phyloP scores from a whole-genome alignment of 257 asterid species.

The Nemophila menziesii region DNA sequence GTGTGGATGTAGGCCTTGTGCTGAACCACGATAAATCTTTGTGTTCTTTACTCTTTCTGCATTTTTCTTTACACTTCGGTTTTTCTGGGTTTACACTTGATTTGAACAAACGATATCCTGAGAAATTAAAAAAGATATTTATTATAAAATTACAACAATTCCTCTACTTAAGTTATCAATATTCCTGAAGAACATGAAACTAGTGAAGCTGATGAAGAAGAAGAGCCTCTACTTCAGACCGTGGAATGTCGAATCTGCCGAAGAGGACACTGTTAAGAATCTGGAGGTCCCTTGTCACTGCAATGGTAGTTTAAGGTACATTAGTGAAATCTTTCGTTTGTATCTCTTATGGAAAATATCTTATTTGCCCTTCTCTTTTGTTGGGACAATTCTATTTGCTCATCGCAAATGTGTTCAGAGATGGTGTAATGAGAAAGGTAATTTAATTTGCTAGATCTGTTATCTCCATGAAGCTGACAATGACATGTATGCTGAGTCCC shows the following conservation, averaged over 20 bases:
- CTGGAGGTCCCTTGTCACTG: constrained; percentile 39
- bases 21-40: no score
- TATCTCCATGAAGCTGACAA: constrained; percentile 44
- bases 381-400: constrained; percentile 19
- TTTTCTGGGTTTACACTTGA: no score
- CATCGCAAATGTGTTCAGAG: constrained; percentile 93
- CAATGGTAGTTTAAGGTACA: constrained; percentile 41
- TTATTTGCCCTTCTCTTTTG: not conserved
- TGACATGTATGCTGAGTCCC: constrained; percentile 27
- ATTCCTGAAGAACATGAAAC: constrained; percentile 10
- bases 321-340: no score
- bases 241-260: constrained; percentile 49
- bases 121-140: no score
- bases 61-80: no score
- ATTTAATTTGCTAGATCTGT: constrained; percentile 87
- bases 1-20: no score
- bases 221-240: constrained; percentile 27
- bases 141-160: no score
- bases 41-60: no score
- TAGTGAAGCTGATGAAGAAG: constrained; percentile 27
- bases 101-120: no score
- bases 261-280: constrained; percentile 30
- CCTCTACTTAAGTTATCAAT: constrained; percentile 17
- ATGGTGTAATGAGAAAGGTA: constrained; percentile 99
- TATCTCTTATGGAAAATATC: no score